Base-by-base conservation (phyloP, 768 basidiomycete genomes). In the Boletellus sp. region DNA sequence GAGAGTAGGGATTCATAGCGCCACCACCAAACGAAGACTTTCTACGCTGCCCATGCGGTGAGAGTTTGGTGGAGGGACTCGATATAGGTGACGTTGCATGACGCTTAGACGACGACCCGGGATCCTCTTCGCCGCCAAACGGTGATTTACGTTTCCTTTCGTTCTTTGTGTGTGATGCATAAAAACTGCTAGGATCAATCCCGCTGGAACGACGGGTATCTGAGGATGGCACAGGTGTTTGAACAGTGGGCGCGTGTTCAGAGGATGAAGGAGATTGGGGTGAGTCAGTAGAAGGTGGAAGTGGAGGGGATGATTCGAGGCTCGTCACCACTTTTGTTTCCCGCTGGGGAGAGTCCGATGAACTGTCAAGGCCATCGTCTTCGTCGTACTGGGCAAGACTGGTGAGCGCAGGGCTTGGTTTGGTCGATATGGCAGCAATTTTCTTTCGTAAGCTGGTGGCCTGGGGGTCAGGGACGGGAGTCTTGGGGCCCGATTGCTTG, bases 391-490 rank as follows among this genome's bases (percentile, higher is more conserved):
- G 69, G 1, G 67, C 53, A 23, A 78, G 70, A 43, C 71, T 70
- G 47, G 57, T 51, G 12, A 76, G 63, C 33, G 74, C 73, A 17
- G 64, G 64, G 46, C 61, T 67, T 24, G 70, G 61, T 50, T 47
- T 53, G 31, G 56, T 48, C 31, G 62, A 54, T 19, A 67, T 60
- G 20, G 75, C 74, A 15, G 72, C 70, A 33, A 83, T 84, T 64
- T 78, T 84, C 62, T 69, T 76, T 65, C 78, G 78, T 45, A 84
- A 58, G 19, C 64, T 54, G 33, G 68, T 66, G 9, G 82, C 78
- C 63, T 83, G 81, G 8, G 81, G 83, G 49, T 85, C 81, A 33
- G 54, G 46, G 1, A 10, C 42, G 24, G 45, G 2, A 24, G 42
- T 34, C 32, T 51, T 45, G 7, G 61, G 38, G 57, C 48, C 17